These are phyloP conservation scores for Colletotrichum sp. DNA, from an alignment of 2,329 filamentous ascomycete species.

Conservation along the genomic window DNA sequence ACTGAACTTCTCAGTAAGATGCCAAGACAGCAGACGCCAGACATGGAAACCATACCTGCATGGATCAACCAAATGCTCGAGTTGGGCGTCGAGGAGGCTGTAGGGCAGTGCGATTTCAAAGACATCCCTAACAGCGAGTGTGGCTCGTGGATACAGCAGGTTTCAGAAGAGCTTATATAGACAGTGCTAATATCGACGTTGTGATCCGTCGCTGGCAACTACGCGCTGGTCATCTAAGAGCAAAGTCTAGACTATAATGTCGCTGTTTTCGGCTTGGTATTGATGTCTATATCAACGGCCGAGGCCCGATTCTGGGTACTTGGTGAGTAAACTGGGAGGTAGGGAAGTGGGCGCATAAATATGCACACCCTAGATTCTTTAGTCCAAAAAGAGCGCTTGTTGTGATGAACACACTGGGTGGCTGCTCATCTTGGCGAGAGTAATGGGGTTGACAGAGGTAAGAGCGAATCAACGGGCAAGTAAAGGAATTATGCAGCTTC, in stretches of 20 bases:
- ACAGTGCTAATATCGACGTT: too few species aligned
- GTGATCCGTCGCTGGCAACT: too few species aligned
- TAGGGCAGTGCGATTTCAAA: background rate
- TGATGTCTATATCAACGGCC: too few species aligned
- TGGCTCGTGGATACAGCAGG: background rate
- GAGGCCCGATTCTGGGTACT: too few species aligned
- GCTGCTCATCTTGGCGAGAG: background rate
- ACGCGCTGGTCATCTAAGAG: too few species aligned
- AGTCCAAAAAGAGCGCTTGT: rapidly evolving
- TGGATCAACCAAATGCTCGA: background rate
- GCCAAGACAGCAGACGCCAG: background rate
- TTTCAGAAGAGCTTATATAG: background rate
- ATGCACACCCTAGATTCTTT: background rate
- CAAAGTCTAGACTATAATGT: too few species aligned
- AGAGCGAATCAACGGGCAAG: background rate
- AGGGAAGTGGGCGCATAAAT: background rate
- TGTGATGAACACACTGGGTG: background rate
- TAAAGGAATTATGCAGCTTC: background rate
- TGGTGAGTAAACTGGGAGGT: too few species aligned
- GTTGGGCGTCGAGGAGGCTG: background rate
- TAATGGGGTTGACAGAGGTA: background rate
- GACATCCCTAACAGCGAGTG: background rate
- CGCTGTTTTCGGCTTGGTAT: too few species aligned
- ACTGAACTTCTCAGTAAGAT: background rate
- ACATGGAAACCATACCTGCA: background rate